phyloP scores from a whole-genome alignment of 208 protist species.

The Wallacemonas sp. region DNA sequence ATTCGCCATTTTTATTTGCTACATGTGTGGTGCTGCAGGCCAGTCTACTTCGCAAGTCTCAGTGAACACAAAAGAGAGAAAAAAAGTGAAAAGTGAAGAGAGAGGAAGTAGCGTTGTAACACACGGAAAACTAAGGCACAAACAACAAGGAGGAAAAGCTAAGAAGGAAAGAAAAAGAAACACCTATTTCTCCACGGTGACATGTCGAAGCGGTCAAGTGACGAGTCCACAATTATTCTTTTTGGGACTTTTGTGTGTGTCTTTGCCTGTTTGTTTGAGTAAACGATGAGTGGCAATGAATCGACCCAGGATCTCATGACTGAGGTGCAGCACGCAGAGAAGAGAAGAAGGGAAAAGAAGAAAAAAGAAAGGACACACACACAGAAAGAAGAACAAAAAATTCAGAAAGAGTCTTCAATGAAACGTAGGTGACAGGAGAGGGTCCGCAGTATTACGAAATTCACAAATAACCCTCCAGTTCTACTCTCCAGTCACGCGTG shows the following conservation, averaged over 20 bases:
- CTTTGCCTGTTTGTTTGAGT: too few species aligned
- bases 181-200: background rate
- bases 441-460: too few species aligned
- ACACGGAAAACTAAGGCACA: background rate
- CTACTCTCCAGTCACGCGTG: too few species aligned
- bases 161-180: background rate
- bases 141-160: background rate
- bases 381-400: conserved; percentile 6
- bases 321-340: background rate
- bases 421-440: background rate
- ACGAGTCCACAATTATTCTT: too few species aligned
- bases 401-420: background rate
- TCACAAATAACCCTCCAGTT: too few species aligned
- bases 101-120: conserved; percentile 4
- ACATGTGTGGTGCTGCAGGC: background rate
- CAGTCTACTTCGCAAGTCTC: background rate
- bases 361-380: background rate
- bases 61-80: conserved; percentile 13
- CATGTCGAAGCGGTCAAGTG: too few species aligned
- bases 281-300: too few species aligned
- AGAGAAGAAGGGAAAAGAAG: background rate
- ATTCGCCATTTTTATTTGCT: background rate
- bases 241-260: too few species aligned
- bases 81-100: background rate
- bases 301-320: too few species aligned